phyloP scores from a whole-genome alignment of 2,329 filamentous ascomycete genomes.

The Fonsecaea pedrosoi region DNA sequence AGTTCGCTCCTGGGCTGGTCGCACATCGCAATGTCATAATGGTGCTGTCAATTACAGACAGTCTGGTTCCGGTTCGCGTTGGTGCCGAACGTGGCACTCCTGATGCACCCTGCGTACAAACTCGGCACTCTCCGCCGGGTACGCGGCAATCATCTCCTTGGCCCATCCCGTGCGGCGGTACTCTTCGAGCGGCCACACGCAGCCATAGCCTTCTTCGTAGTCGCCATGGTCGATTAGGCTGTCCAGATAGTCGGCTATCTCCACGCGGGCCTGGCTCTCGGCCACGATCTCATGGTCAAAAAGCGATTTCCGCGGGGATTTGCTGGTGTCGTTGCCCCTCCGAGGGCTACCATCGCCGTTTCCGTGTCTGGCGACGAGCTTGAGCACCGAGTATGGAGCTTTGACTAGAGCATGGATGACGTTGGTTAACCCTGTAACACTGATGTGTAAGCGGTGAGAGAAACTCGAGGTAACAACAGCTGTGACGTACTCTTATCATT shows the following conservation, averaged over 20 bases:
- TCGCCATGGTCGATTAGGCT: slow-evolving; percentile 20
- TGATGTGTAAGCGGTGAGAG: background rate
- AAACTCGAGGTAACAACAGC: background rate
- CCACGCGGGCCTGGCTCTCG: slow-evolving; percentile 57
- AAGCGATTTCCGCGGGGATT: slow-evolving; percentile 19
- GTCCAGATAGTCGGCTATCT: slow-evolving; percentile 63
- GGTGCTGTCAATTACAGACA: background rate
- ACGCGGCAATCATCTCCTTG: slow-evolving; percentile 28
- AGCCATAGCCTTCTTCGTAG: slow-evolving; percentile 28
- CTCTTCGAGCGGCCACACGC: slow-evolving; percentile 30
- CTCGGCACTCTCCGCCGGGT: slow-evolving; percentile 20
- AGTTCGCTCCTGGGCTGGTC: background rate
- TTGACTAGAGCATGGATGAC: slow-evolving; percentile 13
- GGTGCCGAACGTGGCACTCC: background rate
- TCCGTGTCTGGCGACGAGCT: slow-evolving; percentile 25
- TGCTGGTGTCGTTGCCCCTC: background rate
- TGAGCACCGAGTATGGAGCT: slow-evolving; percentile 28
- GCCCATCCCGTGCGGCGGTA: slow-evolving; percentile 29
- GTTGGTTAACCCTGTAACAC: background rate
- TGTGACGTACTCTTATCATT: slow-evolving; percentile 17
- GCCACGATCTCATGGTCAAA: slow-evolving; percentile 27
- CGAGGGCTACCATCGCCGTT: background rate
- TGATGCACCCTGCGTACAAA: slow-evolving; percentile 23
- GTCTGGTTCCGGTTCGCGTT: background rate
- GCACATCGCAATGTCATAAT: background rate